phyloP scores from a whole-genome alignment of 331 rosid species.

The Rhamnella rubrinervis region DNA sequence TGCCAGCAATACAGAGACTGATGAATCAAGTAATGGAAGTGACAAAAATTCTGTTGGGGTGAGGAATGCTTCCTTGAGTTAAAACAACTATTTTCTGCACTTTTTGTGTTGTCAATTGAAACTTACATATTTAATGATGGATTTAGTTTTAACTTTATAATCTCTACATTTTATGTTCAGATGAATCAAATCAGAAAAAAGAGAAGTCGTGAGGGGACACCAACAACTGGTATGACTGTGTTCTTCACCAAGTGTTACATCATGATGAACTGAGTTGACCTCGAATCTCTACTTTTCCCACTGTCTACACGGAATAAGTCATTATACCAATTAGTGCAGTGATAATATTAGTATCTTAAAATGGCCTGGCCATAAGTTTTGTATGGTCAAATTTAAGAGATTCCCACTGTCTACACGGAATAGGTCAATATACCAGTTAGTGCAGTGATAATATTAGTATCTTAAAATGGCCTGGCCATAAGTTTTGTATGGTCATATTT shows the following conservation, averaged over 20 bases:
- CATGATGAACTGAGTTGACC: conserved; percentile 31
- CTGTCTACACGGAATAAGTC: conserved; percentile 20
- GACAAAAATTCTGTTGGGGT: conserved; percentile 74
- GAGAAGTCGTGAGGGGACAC: conserved; percentile 75
- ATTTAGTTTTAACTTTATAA: conserved; percentile 20
- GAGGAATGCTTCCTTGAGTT: conserved; percentile 20
- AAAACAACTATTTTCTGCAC: neutral
- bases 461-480: neutral
- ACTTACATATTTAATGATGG: conserved; percentile 9
- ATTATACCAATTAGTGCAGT: neutral
- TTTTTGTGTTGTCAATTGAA: conserved; percentile 4
- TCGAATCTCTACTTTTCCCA: neutral
- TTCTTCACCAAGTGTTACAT: conserved; percentile 42
- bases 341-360: too few species aligned
- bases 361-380: neutral
- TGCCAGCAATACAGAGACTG: conserved; percentile 62
- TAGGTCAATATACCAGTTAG: conserved; percentile 4
- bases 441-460: neutral
- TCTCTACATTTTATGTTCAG: conserved; percentile 51
- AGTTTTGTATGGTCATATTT: neutral
- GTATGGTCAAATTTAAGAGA: neutral
- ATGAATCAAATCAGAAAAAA: conserved; percentile 63
- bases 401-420: conserved; percentile 16
- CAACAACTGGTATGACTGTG: conserved; percentile 64
- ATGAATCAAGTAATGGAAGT: conserved; percentile 91